A percentile compares a stretch with the other conserved stretches of the same genome.
Evolutionary conservation across 352 stramenopile species (phyloP).

Genomic region (Hyaloperonospora brassicae): DNA sequence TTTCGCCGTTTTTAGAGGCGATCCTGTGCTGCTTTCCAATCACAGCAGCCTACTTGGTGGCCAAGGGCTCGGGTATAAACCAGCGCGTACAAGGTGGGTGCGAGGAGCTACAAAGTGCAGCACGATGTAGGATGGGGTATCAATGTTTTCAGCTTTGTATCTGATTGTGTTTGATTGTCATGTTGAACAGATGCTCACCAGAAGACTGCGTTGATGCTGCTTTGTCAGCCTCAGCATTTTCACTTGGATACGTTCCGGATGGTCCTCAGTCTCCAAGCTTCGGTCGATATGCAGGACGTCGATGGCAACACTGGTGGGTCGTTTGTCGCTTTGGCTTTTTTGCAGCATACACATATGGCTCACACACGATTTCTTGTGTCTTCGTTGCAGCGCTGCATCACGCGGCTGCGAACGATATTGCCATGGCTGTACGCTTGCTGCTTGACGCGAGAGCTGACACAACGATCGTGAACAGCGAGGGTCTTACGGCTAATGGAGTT

Average conservation of each 20-base stretch:
- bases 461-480: constrained; percentile 33
- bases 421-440: constrained; percentile 58
- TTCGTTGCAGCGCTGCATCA: constrained; percentile 46
- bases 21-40: constrained; percentile 73
- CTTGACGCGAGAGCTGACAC: constrained; percentile 48
- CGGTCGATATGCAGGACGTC: constrained; percentile 41
- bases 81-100: constrained; percentile 37
- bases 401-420: constrained; percentile 52
- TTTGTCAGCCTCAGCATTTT: constrained; percentile 61
- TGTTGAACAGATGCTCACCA: constrained; percentile 17
- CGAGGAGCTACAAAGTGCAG: not conserved
- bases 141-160: not conserved
- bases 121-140: not conserved
- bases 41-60: constrained; percentile 64
- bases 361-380: not conserved
- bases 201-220: constrained; percentile 62
- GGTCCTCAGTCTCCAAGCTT: constrained; percentile 62
- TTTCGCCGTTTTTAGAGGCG: constrained; percentile 56
- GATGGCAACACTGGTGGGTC: constrained; percentile 75
- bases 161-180: constrained; percentile 1
- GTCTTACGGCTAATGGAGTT: constrained; percentile 45
- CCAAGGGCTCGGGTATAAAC: constrained; percentile 64
- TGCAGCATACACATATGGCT: not conserved
- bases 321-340: constrained; percentile 1
- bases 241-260: constrained; percentile 78